phyloP scores from a whole-genome alignment of 2,329 filamentous ascomycete species.

The Triangularia verruculosa region DNA sequence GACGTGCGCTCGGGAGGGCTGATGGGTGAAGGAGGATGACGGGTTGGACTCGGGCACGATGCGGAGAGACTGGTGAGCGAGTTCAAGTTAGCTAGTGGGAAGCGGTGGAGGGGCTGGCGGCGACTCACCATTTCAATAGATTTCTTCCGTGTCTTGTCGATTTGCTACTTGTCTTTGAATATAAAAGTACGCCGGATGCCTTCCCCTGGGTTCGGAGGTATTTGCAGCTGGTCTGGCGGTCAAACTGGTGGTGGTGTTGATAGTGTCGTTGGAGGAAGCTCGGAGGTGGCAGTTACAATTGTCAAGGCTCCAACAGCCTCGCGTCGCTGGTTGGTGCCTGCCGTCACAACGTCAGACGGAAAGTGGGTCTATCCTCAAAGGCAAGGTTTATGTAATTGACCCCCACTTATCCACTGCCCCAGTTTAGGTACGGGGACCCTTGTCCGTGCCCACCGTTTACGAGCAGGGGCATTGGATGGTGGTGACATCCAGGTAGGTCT shows the following conservation, averaged over 20 bases:
- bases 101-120: constrained; percentile 1
- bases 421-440: background rate
- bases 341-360: background rate
- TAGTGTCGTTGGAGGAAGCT: constrained; percentile 6
- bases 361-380: background rate
- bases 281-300: background rate
- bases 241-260: background rate
- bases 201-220: background rate
- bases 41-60: constrained; percentile 73
- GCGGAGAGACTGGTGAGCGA: constrained; percentile 69
- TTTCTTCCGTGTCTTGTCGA: background rate
- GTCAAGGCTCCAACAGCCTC: constrained; percentile 24
- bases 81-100: constrained; percentile 21
- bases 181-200: background rate
- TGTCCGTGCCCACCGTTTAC: background rate
- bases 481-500: background rate
- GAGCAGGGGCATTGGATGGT: background rate
- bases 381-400: constrained; percentile 3
- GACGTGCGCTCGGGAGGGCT: constrained; percentile 53
- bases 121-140: constrained; percentile 49
- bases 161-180: background rate
- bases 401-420: background rate
- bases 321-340: constrained; percentile 14
- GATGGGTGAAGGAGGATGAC: constrained; percentile 63
- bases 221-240: constrained; percentile 2